These are phyloP conservation scores for Lipomyces kockii DNA, from an alignment of 805 yeast species.

Conservation along the genomic window DNA sequence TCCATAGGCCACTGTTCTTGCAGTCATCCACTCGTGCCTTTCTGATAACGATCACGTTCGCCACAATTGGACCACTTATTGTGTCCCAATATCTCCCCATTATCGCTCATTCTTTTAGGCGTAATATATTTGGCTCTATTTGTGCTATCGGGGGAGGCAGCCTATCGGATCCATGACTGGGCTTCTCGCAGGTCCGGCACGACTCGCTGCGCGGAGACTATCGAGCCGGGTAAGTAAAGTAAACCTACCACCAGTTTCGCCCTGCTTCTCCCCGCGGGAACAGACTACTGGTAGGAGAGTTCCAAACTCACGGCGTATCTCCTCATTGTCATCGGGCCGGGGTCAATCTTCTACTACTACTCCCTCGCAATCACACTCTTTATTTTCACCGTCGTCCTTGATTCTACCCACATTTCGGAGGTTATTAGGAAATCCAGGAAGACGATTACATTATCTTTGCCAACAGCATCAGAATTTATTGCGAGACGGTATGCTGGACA, in stretches of 20 bases:
- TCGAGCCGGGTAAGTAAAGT: constrained; percentile 23
- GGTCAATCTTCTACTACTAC: neutral
- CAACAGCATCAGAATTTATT: constrained; percentile 22
- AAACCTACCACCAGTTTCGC: constrained; percentile 14
- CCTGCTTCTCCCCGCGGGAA: constrained; percentile 3
- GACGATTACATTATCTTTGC: constrained; percentile 26
- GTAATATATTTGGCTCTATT: neutral
- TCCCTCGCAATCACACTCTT: neutral
- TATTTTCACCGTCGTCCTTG: constrained; percentile 1
- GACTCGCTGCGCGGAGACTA: neutral
- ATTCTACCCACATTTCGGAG: neutral
- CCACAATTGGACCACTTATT: neutral
- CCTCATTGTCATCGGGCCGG: neutral
- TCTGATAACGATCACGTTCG: neutral
- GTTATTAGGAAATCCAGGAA: neutral
- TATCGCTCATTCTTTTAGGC: neutral
- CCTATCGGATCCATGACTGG: neutral
- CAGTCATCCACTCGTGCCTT: neutral
- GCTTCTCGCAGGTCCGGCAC: neutral
- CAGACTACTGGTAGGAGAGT: constrained; percentile 15
- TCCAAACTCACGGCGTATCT: neutral
- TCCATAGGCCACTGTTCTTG: neutral
- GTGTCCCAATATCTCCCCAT: neutral
- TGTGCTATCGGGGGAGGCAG: neutral
- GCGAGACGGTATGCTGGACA: constrained; percentile 36